phyloP scores from a whole-genome alignment of 768 basidiomycete genomes.

The Leccinum ochraceum region DNA sequence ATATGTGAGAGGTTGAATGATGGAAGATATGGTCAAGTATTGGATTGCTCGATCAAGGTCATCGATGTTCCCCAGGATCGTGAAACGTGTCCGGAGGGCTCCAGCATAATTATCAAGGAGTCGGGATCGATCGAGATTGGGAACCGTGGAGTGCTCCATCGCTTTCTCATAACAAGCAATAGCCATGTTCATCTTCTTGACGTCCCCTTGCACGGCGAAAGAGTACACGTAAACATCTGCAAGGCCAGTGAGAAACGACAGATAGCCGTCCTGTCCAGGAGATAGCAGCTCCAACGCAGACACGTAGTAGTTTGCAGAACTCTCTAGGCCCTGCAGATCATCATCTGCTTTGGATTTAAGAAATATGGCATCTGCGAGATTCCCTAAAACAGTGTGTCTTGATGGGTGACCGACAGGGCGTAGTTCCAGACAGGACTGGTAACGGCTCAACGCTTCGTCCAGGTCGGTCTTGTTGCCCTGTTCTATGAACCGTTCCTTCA shows the following conservation, averaged over 20 bases:
- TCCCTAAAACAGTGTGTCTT: constrained; percentile 13
- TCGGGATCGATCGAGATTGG: constrained; percentile 16
- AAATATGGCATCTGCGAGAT: constrained; percentile 25
- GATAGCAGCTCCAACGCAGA: constrained; percentile 21
- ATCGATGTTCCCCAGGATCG: constrained; percentile 6
- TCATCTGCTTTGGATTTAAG: constrained; percentile 27
- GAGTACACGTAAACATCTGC: constrained; percentile 8
- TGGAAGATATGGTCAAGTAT: constrained; percentile 17
- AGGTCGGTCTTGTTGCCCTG: constrained; percentile 19
- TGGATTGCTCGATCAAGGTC: constrained; percentile 29
- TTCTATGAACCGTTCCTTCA: constrained; percentile 18
- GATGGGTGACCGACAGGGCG: constrained; percentile 23
- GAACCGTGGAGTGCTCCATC: constrained; percentile 17
- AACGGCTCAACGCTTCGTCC: constrained; percentile 16
- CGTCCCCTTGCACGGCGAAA: constrained; percentile 17
- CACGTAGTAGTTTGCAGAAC: constrained; percentile 6
- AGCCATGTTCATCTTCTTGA: constrained; percentile 21
- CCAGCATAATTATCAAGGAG: constrained; percentile 23
- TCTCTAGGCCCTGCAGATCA: constrained; percentile 27
- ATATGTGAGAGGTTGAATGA: constrained; percentile 15
- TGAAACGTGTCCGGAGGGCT: constrained; percentile 23
- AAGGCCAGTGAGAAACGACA: constrained; percentile 11
- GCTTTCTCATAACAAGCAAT: constrained; percentile 18
- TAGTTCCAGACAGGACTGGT: constrained; percentile 20
- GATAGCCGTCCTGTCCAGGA: constrained; percentile 16